Evolutionary conservation across 148 eudicot species (phyloP).

Genomic region (Amaranthus cruentus): DNA sequence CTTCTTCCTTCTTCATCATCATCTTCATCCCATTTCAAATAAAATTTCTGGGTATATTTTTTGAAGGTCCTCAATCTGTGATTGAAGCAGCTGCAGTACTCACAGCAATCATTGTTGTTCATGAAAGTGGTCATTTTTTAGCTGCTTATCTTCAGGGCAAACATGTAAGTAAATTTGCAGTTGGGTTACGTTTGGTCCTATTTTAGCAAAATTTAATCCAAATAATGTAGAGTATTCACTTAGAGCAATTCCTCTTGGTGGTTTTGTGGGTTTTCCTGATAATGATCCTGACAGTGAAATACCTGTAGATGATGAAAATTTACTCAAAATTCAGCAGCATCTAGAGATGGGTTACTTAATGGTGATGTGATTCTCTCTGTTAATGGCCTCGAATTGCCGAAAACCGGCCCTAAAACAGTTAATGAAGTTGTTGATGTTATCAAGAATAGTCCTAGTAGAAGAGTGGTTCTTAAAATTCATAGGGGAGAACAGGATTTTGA

Average conservation of each 20-base stretch:
- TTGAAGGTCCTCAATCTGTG: constrained; percentile 80
- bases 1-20: no score
- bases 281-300: constrained; percentile 97
- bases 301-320: constrained; percentile 78
- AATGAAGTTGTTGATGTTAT: constrained; percentile 71
- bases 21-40: no score
- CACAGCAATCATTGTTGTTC: constrained; percentile 88
- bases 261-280: constrained; percentile 98
- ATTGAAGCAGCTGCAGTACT: constrained; percentile 66
- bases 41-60: no score
- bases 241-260: constrained; percentile 94
- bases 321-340: constrained; percentile 86
- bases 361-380: constrained; percentile 80
- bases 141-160: constrained; percentile 95
- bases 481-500: constrained; percentile 50
- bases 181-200: constrained; percentile 99
- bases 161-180: constrained; percentile 96
- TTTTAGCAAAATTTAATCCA: constrained; percentile 85
- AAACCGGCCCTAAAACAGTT: constrained; percentile 55
- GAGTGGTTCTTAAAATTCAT: constrained; percentile 54
- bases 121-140: constrained; percentile 92
- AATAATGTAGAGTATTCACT: constrained; percentile 91
- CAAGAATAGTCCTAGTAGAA: constrained; percentile 57
- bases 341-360: constrained; percentile 72
- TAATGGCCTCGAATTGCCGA: constrained; percentile 47